These are phyloP conservation scores for Suhomyces sp. DNA, from an alignment of 805 yeast genomes.

Conservation along the genomic window DNA sequence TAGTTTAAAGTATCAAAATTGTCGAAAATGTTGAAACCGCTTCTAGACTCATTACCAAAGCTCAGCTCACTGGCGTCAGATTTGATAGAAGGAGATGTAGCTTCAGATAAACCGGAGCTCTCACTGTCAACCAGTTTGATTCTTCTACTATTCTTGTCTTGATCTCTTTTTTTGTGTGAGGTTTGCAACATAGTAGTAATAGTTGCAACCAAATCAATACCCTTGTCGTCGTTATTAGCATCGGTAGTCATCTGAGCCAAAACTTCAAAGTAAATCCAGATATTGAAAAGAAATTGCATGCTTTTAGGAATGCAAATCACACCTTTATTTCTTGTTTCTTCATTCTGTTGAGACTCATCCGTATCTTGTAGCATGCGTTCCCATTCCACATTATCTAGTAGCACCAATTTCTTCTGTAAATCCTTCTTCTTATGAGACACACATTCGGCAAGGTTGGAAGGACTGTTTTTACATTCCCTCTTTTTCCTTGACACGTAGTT, in stretches of 20 bases:
- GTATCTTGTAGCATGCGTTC: slow-evolving; percentile 20
- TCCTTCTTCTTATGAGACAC: slow-evolving; percentile 8
- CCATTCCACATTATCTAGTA: slow-evolving; percentile 36
- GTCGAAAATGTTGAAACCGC: slow-evolving; percentile 34
- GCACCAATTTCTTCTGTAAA: slow-evolving; percentile 25
- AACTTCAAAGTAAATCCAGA: slow-evolving; percentile 70
- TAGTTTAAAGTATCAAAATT: slow-evolving; percentile 39
- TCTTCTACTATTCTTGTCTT: slow-evolving; percentile 8
- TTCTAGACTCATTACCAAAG: slow-evolving; percentile 8
- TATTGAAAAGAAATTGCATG: slow-evolving; percentile 54
- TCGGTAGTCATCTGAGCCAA: slow-evolving; percentile 63
- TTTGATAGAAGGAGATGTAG: slow-evolving; percentile 10
- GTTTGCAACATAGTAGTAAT: slow-evolving; percentile 34
- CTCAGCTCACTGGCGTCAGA: slow-evolving; percentile 30
- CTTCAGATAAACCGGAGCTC: slow-evolving; percentile 3
- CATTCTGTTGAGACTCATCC: slow-evolving; percentile 2
- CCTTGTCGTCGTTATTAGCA: slow-evolving; percentile 43
- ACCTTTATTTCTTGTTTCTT: slow-evolving; percentile 2
- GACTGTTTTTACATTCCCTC: slow-evolving; percentile 8
- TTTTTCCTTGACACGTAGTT: slow-evolving; percentile 12
- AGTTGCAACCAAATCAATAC: slow-evolving; percentile 41
- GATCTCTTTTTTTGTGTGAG: slow-evolving; percentile 16
- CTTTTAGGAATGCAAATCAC: slow-evolving; percentile 35
- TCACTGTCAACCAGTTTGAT: slow-evolving; percentile 2
- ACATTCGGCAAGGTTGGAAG: slow-evolving; percentile 9